Percentiles rank a stretch among this genome's conserved stretches.
phyloP scores from a whole-genome alignment of 177 flowering plant genomes.

The Vitis hybrid region DNA sequence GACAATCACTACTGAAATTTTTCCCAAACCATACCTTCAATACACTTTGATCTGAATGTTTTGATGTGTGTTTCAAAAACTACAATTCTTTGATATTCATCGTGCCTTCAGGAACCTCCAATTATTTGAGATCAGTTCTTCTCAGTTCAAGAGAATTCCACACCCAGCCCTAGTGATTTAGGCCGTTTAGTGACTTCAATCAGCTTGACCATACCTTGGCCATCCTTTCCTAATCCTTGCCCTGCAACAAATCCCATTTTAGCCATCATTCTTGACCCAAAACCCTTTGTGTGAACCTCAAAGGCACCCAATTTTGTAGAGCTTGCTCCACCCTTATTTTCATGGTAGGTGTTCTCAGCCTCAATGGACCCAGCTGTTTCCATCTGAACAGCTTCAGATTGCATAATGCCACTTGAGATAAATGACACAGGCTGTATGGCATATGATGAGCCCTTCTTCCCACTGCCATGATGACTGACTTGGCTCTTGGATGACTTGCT shows the following conservation, averaged over 20 bases:
- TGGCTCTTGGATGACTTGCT: conserved; percentile 27
- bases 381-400: conserved; percentile 39
- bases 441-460: conserved; percentile 30
- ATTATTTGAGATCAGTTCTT: conserved; percentile 3
- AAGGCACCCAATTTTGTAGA: conserved; percentile 54
- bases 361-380: conserved; percentile 17
- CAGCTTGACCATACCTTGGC: conserved; percentile 73
- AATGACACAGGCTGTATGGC: conserved; percentile 79
- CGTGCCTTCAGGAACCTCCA: conserved; percentile 15
- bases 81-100: conserved; percentile 29
- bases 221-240: conserved; percentile 83
- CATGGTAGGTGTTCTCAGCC: conserved; percentile 8
- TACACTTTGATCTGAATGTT: conserved; percentile 86
- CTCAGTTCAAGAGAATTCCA: conserved; percentile 38
- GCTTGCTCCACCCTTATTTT: conserved; percentile 21
- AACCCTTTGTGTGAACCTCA: conserved; percentile 92
- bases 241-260: conserved; percentile 96
- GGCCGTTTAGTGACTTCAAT: conserved; percentile 83
- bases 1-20: conserved; percentile 68
- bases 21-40: conserved; percentile 76
- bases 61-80: conserved; percentile 81
- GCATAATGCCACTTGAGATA: conserved; percentile 73
- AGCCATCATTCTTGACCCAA: conserved; percentile 97
- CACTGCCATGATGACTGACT: conserved; percentile 14
- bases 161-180: conserved; percentile 85